Conservation (phyloP, 2,329 filamentous ascomycete species). For the Bipolaris zeicola region DNA sequence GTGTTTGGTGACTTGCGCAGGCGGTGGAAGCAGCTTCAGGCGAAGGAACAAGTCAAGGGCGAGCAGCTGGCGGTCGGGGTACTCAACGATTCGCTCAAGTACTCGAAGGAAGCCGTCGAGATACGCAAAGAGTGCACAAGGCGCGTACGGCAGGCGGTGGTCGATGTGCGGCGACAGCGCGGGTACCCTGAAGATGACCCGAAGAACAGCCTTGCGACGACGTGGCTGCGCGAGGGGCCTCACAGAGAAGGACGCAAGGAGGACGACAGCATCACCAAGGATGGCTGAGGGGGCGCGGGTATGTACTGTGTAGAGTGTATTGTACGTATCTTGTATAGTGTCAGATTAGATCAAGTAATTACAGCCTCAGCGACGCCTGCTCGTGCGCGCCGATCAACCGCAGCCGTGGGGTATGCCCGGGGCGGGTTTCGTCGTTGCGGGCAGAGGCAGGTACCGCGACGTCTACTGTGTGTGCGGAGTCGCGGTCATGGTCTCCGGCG, state of each 20-base stretch:
- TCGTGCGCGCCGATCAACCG: slow-evolving; percentile 32
- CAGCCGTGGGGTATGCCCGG: slow-evolving; percentile 15
- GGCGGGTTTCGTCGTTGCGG: slow-evolving; percentile 31
- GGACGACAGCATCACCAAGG: slow-evolving; percentile 65
- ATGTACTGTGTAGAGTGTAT: neutral
- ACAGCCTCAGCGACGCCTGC: slow-evolving; percentile 54
- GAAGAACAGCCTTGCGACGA: slow-evolving; percentile 76
- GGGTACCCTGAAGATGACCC: slow-evolving; percentile 83
- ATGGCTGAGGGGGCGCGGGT: slow-evolving; percentile 49
- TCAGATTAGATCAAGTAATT: slow-evolving; percentile 70
- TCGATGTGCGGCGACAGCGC: slow-evolving; percentile 73
- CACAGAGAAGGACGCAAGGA: slow-evolving; percentile 62
- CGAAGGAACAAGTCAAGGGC: slow-evolving; percentile 55
- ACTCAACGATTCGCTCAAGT: slow-evolving; percentile 68
- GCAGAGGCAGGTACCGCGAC: slow-evolving; percentile 16
- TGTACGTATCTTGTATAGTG: slow-evolving; percentile 22
- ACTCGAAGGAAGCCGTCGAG: slow-evolving; percentile 74
- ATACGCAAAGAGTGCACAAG: slow-evolving; percentile 80
- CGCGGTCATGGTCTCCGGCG: slow-evolving; percentile 32
- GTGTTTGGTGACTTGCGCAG: slow-evolving; percentile 78
- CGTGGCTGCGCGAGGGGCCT: slow-evolving; percentile 69
- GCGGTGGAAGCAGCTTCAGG: slow-evolving; percentile 73
- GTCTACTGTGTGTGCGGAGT: slow-evolving; percentile 9
- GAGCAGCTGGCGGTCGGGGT: slow-evolving; percentile 59
- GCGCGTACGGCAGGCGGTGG: slow-evolving; percentile 77